Evolutionary conservation across 2,329 filamentous ascomycete genomes (phyloP), one percentile per base, ranked within the genome.

Genomic region (Aspergillus vadensis): DNA sequence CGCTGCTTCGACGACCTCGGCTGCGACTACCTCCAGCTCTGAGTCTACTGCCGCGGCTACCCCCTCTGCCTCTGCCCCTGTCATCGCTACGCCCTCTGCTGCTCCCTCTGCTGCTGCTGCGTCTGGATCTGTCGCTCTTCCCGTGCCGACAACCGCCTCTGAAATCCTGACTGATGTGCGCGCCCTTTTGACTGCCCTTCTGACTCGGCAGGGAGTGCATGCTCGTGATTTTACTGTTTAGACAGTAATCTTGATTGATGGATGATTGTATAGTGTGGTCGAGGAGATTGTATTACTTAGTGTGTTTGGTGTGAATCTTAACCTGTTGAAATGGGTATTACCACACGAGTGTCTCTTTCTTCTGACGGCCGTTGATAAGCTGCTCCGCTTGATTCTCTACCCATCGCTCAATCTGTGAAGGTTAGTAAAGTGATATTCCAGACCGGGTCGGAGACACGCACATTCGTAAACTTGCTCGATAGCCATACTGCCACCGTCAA

Each of bases 391-490:
- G 17, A 32, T 5, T 7, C 52, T 55, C 52, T 8, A 55, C 12
- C 52, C 52, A 55, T 21, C 43, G 52, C 38, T 55, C 52, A 23
- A 55, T n/a, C 52, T 55, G 27, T 19, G 6, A 30, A 2, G 10
- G 9, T 55, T 23, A 55, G 52, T 12, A 4, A 12, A 3, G 23
- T 14, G 2, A 12, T 12, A 5, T 4, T 10, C 7, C 25, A n/a
- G 2, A 5, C 4, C 2, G 32, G 32, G 5, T 3, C 7, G 25
- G 7, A 8, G 25, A 27, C 25, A 55, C 52, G 8, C 43, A 63
- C 61, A n/a, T 59, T 61, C 19, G 55, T 61, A 48, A 63, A 60
- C 41, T 63, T 64, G n/a, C 48, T 57, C 8, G 17, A 55, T 1
- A 64, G 21, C 63, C 63, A 64, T 14, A 43, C 49, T 2, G 32